phyloP scores from a whole-genome alignment of 345 rosid species.

The Moricandia arvensis region DNA sequence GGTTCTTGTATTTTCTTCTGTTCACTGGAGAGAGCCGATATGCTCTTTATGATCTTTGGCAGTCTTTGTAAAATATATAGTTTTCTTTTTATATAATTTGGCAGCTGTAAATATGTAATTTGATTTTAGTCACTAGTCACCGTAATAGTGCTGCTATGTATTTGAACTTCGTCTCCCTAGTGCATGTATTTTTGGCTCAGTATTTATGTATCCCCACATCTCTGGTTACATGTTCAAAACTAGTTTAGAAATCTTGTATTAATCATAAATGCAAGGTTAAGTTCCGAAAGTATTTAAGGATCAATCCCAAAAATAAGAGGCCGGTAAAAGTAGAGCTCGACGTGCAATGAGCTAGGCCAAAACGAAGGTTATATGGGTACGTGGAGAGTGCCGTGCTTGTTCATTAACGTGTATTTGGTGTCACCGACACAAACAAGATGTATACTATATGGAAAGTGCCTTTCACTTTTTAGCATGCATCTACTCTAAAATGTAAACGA shows the following conservation, averaged over 20 bases:
- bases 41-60: not conserved
- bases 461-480: constrained; percentile 35
- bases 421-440: constrained; percentile 30
- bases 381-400: too few species aligned
- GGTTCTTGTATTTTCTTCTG: constrained; percentile 11
- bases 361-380: not conserved
- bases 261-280: too few species aligned
- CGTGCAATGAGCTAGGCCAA: not conserved
- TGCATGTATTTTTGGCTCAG: not conserved
- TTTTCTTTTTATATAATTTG: not conserved
- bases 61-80: not conserved
- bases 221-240: not conserved
- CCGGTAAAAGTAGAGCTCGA: not conserved
- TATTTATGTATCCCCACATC: not conserved
- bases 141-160: too few species aligned
- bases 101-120: not conserved
- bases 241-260: too few species aligned
- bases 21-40: not conserved
- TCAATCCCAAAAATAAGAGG: not conserved
- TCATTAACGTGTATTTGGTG: constrained; percentile 12
- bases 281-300: not conserved
- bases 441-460: constrained; percentile 8
- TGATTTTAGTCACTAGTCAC: not conserved
- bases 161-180: too few species aligned
- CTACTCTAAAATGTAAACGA: constrained; percentile 24